Percentiles rank a stretch among this genome's conserved stretches.
Conservation (phyloP, 306 rosid genomes). For the Dicorynia guianensis region DNA sequence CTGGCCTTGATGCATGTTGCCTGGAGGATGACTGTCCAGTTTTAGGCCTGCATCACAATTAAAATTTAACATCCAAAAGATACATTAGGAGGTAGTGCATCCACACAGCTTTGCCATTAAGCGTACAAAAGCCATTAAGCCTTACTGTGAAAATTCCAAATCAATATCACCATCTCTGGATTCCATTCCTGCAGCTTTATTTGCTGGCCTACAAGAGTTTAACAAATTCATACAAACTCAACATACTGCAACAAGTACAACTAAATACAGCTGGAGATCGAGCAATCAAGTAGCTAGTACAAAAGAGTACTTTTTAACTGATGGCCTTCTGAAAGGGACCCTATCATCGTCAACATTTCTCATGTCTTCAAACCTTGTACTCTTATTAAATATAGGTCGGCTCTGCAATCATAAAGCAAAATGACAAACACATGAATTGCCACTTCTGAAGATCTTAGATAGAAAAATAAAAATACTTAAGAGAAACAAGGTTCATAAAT, state of each 20-base stretch:
- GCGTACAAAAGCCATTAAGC: conserved; percentile 19
- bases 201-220: conserved; percentile 62
- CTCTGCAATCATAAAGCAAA: conserved; percentile 64
- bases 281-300: conserved; percentile 4
- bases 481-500: neutral
- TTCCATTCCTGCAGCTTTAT: conserved; percentile 82
- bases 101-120: conserved; percentile 13
- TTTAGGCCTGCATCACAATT: conserved; percentile 68
- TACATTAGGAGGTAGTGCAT: conserved; percentile 14
- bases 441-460: neutral
- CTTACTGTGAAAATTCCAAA: conserved; percentile 90
- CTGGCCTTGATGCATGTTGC: conserved; percentile 87
- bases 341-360: conserved; percentile 79
- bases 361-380: conserved; percentile 98
- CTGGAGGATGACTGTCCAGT: conserved; percentile 86
- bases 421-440: neutral
- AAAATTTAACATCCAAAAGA: conserved; percentile 27
- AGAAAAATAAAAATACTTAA: neutral
- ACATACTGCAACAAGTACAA: neutral
- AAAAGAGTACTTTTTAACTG: conserved; percentile 67
- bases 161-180: conserved; percentile 96
- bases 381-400: conserved; percentile 92
- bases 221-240: conserved; percentile 33
- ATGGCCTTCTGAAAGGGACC: conserved; percentile 76
- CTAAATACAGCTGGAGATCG: neutral